Evolutionary conservation across 2,329 filamentous ascomycete species (phyloP).

Genomic region (Verticillium nonalfalfae): DNA sequence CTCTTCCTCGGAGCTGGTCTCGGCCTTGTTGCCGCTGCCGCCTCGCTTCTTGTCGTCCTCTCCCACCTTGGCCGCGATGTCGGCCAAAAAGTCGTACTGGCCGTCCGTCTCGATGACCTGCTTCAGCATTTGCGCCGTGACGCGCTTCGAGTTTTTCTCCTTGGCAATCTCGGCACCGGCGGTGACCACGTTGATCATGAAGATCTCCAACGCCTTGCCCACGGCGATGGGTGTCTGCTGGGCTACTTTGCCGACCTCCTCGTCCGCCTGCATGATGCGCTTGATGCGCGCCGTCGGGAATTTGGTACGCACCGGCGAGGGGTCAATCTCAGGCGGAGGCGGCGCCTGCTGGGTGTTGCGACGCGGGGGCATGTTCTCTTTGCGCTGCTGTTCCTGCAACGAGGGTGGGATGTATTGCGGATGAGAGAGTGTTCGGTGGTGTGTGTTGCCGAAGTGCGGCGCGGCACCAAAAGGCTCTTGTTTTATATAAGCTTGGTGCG

Average conservation of each 20-base stretch:
- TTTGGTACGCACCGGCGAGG: constrained; percentile 81
- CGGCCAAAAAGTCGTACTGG: constrained; percentile 87
- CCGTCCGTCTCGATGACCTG: constrained; percentile 81
- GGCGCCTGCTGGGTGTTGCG: constrained; percentile 29
- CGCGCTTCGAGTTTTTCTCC: constrained; percentile 78
- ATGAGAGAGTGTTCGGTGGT: constrained; percentile 6
- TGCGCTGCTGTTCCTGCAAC: constrained; percentile 12
- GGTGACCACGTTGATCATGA: constrained; percentile 91
- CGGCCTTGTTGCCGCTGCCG: constrained; percentile 33
- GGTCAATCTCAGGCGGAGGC: constrained; percentile 39
- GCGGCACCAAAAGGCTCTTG: background rate
- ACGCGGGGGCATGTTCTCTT: constrained; percentile 29
- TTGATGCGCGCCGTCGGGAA: constrained; percentile 98
- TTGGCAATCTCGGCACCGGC: constrained; percentile 82
- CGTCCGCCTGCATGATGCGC: constrained; percentile 98
- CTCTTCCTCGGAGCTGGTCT: constrained; percentile 45
- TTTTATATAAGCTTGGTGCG: constrained; percentile 7
- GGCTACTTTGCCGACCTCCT: constrained; percentile 96
- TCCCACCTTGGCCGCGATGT: constrained; percentile 82
- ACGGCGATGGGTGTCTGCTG: constrained; percentile 96
- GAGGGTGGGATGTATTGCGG: constrained; percentile 12
- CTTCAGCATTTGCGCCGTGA: constrained; percentile 88
- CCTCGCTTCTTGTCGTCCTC: constrained; percentile 43
- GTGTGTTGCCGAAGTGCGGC: constrained; percentile 8
- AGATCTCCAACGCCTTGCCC: constrained; percentile 90